These are phyloP conservation scores for Onygenales sp. DNA, from an alignment of 2,329 filamentous ascomycete species.

Conservation along the genomic window DNA sequence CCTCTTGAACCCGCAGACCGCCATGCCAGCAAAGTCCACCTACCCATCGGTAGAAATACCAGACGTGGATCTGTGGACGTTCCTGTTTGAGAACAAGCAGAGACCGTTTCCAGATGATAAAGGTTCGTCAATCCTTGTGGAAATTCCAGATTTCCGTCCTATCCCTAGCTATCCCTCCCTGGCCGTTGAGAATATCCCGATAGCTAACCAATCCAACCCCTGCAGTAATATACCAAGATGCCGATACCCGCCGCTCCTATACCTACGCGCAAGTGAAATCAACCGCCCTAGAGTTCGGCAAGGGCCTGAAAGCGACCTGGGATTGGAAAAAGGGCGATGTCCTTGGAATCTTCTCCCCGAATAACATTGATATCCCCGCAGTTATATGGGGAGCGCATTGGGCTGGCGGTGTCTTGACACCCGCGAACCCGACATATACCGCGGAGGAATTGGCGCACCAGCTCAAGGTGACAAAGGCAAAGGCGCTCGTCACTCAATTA, in stretches of 20 bases:
- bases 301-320: constrained; percentile 64
- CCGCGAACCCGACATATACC: constrained; percentile 82
- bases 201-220: not conserved
- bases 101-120: constrained; percentile 61
- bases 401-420: constrained; percentile 73
- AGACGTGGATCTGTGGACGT: constrained; percentile 65
- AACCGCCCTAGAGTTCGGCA: constrained; percentile 65
- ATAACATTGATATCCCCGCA: constrained; percentile 72
- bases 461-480: constrained; percentile 67
- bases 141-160: not conserved
- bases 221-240: constrained; percentile 68
- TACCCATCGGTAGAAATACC: constrained; percentile 62
- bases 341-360: constrained; percentile 72
- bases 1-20: not conserved
- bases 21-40: constrained; percentile 62
- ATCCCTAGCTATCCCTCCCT: not conserved
- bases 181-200: not conserved
- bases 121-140: constrained; percentile 38
- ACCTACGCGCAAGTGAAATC: constrained; percentile 59
- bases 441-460: constrained; percentile 76
- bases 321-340: constrained; percentile 78
- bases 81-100: constrained; percentile 63
- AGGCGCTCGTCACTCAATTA: constrained; percentile 64
- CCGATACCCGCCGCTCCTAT: constrained; percentile 58
- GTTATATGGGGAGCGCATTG: constrained; percentile 71